Evolutionary conservation across 2,329 filamentous ascomycete species (phyloP).

Genomic region (Neofusicoccum sp.): DNA sequence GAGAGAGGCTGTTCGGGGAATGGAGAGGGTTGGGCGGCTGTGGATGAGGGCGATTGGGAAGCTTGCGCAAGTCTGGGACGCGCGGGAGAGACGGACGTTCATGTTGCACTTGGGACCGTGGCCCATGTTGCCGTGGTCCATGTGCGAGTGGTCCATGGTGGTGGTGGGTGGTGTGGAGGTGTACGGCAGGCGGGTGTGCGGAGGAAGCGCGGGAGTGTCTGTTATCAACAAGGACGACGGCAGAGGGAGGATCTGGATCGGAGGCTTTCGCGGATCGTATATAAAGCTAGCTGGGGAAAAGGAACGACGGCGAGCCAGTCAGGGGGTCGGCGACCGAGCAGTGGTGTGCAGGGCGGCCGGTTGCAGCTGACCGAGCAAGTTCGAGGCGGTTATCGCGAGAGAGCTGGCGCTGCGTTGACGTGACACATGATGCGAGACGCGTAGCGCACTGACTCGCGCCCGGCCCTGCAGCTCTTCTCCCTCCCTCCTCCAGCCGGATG

Average conservation of each 20-base stretch:
- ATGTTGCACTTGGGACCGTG: conserved; percentile 74
- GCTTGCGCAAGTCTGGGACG: too few species aligned
- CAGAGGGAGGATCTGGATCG: too few species aligned
- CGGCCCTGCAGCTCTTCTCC: neutral
- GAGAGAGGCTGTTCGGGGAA: neutral
- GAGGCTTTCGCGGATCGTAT: too few species aligned
- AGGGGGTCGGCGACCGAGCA: neutral
- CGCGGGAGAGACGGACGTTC: conserved; percentile 65
- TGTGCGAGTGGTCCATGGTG: conserved; percentile 33
- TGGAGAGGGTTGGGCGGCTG: neutral
- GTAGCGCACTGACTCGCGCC: conserved; percentile 4
- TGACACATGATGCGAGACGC: neutral
- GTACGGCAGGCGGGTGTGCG: neutral
- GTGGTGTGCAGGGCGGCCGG: neutral
- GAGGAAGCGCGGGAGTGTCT: neutral
- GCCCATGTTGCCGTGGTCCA: conserved; percentile 61
- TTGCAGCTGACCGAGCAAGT: neutral
- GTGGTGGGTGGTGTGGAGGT: conserved; percentile 1
- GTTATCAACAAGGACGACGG: neutral
- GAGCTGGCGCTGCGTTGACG: neutral
- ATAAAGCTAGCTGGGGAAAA: too few species aligned
- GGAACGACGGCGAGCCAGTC: too few species aligned
- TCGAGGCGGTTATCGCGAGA: conserved; percentile 10
- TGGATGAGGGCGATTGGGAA: neutral
- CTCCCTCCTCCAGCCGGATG: neutral